Base-by-base conservation (phyloP, 2,329 filamentous ascomycete genomes). In the Cercospora brassicicola region DNA sequence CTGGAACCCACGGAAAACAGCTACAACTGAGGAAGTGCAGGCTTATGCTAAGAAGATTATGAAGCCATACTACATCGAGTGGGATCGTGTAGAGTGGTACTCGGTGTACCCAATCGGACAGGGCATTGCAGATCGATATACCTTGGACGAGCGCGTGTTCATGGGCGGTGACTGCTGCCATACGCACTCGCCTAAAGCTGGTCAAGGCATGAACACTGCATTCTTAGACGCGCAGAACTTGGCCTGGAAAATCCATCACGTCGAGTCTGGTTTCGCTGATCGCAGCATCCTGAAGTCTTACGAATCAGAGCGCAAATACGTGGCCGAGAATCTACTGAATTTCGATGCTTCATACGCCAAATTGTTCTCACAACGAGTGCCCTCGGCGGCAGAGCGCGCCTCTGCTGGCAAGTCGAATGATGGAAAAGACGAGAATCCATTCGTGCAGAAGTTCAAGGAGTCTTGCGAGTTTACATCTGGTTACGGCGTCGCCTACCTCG, bases 221-320 rank as follows among this genome's bases (percentile, higher is more conserved):
- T 86, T 86, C 79, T 79, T 85, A 59, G 83, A 85, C 74, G 93
- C 93, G 0, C 87, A 93, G 68, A 98, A 97, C 79, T 84, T 98
- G 48, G 94, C 94, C 7, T 98, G 94, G 94, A 98, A 98, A 83
- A 91, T 97, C 62, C 94, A 97, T 77, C 89, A 91, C 39, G 94
- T 97, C 9, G 93, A 97, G 78, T 85, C 86, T 28, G 93, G 93
- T 11, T 92, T 96, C 73, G 92, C 93, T 0, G 82, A 89, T 31
- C 90, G 91, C 69, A 87, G 87, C 2, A 84, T 95, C 18, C 86
- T 98, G 61, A 87, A 89, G 69, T 95, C 94, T 0, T 98, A 97
- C 78, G 92, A 97, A 81, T 85, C 86, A 2, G 94, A 97, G 81
- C 90, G 94, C 66, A 94, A 92, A 78, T 85, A 90, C 66, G 90